Conservation (phyloP, 805 yeast genomes). For the Myxozyma nipponensis region DNA sequence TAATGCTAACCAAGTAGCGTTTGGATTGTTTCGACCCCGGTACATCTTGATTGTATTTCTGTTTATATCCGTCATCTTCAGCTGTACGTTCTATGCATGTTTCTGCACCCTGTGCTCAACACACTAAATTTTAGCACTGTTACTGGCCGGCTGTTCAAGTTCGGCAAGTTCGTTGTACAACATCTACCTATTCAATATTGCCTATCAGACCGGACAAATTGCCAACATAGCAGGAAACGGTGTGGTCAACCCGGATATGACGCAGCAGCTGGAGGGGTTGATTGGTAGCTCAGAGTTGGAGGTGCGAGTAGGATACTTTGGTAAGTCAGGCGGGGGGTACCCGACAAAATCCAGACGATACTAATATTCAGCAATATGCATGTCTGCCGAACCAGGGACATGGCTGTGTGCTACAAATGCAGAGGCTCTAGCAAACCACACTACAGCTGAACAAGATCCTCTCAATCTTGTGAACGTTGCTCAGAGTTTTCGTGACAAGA, state of each 20-base stretch:
- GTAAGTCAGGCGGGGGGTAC: conserved; percentile 1
- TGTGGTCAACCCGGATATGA: conserved; percentile 12
- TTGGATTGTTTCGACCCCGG: conserved; percentile 23
- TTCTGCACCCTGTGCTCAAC: no score
- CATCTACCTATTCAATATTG: conserved; percentile 19
- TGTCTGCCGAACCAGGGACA: conserved; percentile 2
- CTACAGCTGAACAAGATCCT: conserved; percentile 15
- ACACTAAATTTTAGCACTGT: conserved; percentile 15
- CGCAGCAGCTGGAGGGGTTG: conserved; percentile 6
- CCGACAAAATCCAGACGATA: not conserved
- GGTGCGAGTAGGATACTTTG: conserved; percentile 24
- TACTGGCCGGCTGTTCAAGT: conserved; percentile 25
- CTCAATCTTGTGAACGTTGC: conserved; percentile 22
- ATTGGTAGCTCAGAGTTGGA: conserved; percentile 18
- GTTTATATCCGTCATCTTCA: conserved; percentile 7
- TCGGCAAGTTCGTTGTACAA: conserved; percentile 12
- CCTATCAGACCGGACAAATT: conserved; percentile 22
- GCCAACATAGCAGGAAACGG: conserved; percentile 8
- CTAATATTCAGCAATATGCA: conserved; percentile 10
- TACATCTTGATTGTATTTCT: conserved; percentile 19
- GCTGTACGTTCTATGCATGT: conserved; percentile 3
- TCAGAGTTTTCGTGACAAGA: conserved; percentile 10
- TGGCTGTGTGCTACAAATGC: conserved; percentile 25
- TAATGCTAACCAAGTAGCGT: conserved; percentile 6
- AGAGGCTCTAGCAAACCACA: conserved; percentile 10